Evolutionary conservation across 768 basidiomycete genomes (phyloP), one percentile per base, ranked within the genome.

Genomic region (Sporobolomyces roseus): DNA sequence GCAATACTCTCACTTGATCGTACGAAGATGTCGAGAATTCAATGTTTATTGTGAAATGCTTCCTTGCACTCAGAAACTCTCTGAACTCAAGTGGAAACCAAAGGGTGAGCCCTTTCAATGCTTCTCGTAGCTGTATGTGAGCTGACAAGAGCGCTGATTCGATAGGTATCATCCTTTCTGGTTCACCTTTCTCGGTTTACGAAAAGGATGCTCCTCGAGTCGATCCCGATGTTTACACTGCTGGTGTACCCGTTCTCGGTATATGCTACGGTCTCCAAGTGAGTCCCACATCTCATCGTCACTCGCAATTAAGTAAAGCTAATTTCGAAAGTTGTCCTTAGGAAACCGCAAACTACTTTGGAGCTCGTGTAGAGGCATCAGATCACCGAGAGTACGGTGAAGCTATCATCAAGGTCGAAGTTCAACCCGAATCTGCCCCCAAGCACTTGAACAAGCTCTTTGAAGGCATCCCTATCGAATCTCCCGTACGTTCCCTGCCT

Each of bases 211-310:
- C 96, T 7, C 94, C 96, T 29, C 92, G 93, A 70, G 93, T 91
- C 36, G 94, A 99, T 79, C 90, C 92, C 23, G 88, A 84, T 21
- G 86, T 98, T 14, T 98, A 91, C 75, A 62, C 66, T 52, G 83
- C 90, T 13, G 91, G 87, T 29, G 87, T 97, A 2, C 94, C 96
- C 4, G 86, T 99, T 58, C 83, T 99, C 19, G 96, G 96, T 27
- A 97, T 98, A 65, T 99, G 96, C 78, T 98, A 97, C 79, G 96
- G 96, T 30, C 83, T 98, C 19, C 92, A 96, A 84, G 92, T 90
- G 65, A 51, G 82, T 71, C 46, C n/a, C 21, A 41, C 27, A 45
- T 46, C 43, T 30, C 41, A 23, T 32, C 38, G 27, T 8, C 49
- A 21, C 25, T 27, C 54, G 33, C 12, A 25, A 25, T 8, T 27